Conservation (phyloP, 805 yeast species). For the Spathaspora hagerdaliae region DNA sequence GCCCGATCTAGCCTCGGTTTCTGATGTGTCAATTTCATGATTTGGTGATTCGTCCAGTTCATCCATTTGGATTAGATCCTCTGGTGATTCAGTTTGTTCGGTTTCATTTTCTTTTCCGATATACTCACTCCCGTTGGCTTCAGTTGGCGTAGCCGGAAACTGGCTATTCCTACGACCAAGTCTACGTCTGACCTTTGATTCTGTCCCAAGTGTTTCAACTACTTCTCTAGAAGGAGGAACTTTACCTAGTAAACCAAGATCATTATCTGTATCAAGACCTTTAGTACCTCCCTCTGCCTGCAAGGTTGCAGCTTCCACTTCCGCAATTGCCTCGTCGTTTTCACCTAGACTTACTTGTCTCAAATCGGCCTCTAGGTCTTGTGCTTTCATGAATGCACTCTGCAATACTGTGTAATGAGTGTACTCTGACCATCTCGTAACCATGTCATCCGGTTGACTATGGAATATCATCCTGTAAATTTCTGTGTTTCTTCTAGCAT, state of each 20-base stretch:
- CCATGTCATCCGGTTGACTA: conserved; percentile 91
- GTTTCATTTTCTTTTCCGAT: background rate
- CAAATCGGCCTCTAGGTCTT: conserved; percentile 29
- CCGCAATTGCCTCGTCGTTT: background rate
- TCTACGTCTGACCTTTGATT: conserved; percentile 1
- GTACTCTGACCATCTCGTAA: conserved; percentile 86
- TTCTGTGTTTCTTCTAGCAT: conserved; percentile 79
- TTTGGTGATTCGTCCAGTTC: background rate
- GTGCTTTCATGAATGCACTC: conserved; percentile 49
- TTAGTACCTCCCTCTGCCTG: conserved; percentile 10
- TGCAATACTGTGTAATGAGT: conserved; percentile 61
- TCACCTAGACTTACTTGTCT: conserved; percentile 15
- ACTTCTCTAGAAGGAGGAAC: conserved; percentile 21
- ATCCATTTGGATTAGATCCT: background rate
- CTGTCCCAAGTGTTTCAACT: conserved; percentile 10
- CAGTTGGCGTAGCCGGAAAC: background rate
- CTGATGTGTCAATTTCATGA: background rate
- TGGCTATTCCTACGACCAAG: conserved; percentile 6
- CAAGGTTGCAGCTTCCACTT: conserved; percentile 4
- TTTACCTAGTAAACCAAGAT: conserved; percentile 34
- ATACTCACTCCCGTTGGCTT: background rate
- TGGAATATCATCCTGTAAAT: conserved; percentile 83
- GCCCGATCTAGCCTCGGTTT: background rate
- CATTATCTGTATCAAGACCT: conserved; percentile 15
- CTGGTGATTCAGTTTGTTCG: background rate